A percentile compares a stretch with the other conserved stretches of the same genome.
These are phyloP conservation scores for Saturnispora silvae DNA, from an alignment of 805 yeast genomes.

Conservation along the genomic window DNA sequence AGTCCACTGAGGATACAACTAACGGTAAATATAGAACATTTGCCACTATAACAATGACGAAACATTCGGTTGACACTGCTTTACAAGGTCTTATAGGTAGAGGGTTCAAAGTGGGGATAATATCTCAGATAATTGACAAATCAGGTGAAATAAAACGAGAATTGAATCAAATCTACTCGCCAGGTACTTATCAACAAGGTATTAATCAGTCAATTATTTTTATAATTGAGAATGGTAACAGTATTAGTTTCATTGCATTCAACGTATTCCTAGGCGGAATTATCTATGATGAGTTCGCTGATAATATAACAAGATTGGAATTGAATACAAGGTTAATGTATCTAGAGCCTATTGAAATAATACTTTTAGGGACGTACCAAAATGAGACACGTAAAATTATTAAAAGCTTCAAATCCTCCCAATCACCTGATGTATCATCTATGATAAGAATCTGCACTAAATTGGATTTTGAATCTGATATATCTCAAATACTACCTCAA, in stretches of 20 bases:
- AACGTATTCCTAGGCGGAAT: conserved; percentile 71
- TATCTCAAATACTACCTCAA: neutral
- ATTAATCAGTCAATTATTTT: conserved; percentile 29
- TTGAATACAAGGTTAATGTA: conserved; percentile 67
- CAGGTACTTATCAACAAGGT: conserved; percentile 52
- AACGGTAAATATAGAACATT: conserved; percentile 36
- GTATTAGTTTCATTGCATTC: conserved; percentile 47
- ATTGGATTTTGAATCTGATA: neutral
- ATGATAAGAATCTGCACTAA: conserved; percentile 10
- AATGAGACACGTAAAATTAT: conserved; percentile 24
- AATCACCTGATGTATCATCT: neutral
- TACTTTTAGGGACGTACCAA: conserved; percentile 35
- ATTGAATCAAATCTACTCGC: conserved; percentile 64
- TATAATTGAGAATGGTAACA: conserved; percentile 25
- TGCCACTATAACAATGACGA: conserved; percentile 83
- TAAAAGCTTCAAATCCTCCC: conserved; percentile 11
- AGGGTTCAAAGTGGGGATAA: conserved; percentile 80
- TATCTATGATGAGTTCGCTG: conserved; percentile 59
- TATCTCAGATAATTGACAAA: conserved; percentile 26
- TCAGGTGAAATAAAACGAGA: conserved; percentile 48
- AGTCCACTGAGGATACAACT: conserved; percentile 34
- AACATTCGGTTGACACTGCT: conserved; percentile 61
- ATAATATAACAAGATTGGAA: conserved; percentile 43
- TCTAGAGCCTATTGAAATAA: conserved; percentile 66
- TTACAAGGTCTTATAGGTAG: conserved; percentile 57